Percentiles rank a stretch among this genome's conserved stretches.
phyloP scores from a whole-genome alignment of 164 flowering plant species.

The Vitis riparia region DNA sequence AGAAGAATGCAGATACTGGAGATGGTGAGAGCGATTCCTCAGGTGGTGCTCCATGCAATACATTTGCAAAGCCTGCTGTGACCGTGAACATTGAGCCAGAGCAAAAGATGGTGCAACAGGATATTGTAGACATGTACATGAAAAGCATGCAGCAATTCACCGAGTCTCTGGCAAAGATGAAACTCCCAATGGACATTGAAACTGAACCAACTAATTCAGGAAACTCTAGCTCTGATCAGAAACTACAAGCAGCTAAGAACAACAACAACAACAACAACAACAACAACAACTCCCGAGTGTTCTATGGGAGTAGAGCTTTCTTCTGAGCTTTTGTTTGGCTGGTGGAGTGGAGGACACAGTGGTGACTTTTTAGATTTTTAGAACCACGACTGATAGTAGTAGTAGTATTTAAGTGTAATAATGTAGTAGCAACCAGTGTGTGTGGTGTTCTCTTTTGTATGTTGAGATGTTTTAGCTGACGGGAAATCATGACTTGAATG shows the following conservation, averaged over 20 bases:
- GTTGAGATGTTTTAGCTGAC: constrained; percentile 28
- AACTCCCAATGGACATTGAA: constrained; percentile 89
- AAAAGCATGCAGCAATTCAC: constrained; percentile 99
- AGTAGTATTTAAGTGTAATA: constrained; percentile 18
- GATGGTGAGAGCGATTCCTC: constrained; percentile 52
- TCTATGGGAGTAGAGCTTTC: constrained; percentile 95
- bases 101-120: constrained; percentile 76
- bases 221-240: constrained; percentile 58
- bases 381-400: constrained; percentile 42
- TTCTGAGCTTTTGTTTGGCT: constrained; percentile 51
- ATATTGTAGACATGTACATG: constrained; percentile 95
- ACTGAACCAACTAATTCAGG: constrained; percentile 44
- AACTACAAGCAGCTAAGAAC: constrained; percentile 43
- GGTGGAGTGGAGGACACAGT: constrained; percentile 27
- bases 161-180: constrained; percentile 95
- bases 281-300: constrained; percentile 53
- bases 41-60: constrained; percentile 21
- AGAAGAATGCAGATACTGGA: constrained; percentile 24
- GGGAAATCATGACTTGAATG: constrained; percentile 26
- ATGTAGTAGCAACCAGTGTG: constrained; percentile 13
- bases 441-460: constrained; percentile 33
- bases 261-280: no score
- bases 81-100: constrained; percentile 61
- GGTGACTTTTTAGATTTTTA: constrained; percentile 47
- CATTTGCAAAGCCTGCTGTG: constrained; percentile 41